Percentiles rank a stretch among this genome's conserved stretches.
These are phyloP conservation scores for Globisporangium echinulatum DNA, from an alignment of 352 stramenopile genomes.

Conservation along the genomic window DNA sequence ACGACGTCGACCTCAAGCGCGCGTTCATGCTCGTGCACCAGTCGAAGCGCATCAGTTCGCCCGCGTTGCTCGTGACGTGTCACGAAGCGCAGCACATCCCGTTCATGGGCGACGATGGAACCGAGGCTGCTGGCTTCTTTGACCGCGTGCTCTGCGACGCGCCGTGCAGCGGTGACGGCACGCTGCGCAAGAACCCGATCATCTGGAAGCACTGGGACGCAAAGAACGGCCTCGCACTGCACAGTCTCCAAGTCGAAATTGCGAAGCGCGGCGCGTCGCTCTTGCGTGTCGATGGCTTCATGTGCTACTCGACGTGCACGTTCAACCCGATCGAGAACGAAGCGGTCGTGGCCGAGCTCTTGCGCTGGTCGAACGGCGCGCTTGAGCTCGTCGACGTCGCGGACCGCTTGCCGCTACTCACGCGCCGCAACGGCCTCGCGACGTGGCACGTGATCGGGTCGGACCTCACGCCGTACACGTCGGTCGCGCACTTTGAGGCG, in stretches of 20 bases:
- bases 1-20: constrained; percentile 96
- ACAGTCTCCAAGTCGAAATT: constrained; percentile 95
- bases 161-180: constrained; percentile 98
- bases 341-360: constrained; percentile 95
- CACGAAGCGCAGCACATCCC: constrained; percentile 96
- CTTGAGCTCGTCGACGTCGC: constrained; percentile 91
- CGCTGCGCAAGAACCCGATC: constrained; percentile 96
- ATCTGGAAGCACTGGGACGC: constrained; percentile 95
- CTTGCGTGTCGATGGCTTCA: constrained; percentile 89
- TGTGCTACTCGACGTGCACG: constrained; percentile 97
- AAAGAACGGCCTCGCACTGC: constrained; percentile 87
- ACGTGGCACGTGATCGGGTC: constrained; percentile 94
- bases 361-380: constrained; percentile 87
- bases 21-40: constrained; percentile 98
- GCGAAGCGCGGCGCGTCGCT: constrained; percentile 89
- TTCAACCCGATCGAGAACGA: constrained; percentile 99
- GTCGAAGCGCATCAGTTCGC: constrained; percentile 94
- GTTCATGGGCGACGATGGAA: constrained; percentile 67
- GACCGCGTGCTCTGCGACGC: constrained; percentile 99
- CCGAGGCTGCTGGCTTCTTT: constrained; percentile 83
- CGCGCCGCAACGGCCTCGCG: constrained; percentile 79
- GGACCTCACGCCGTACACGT: constrained; percentile 70
- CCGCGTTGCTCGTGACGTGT: constrained; percentile 92
- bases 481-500: constrained; percentile 55
- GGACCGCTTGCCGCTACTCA: constrained; percentile 72